These are phyloP conservation scores for Mucor indicus DNA, from an alignment of 371 early-diverging fungal genomes.

Conservation along the genomic window DNA sequence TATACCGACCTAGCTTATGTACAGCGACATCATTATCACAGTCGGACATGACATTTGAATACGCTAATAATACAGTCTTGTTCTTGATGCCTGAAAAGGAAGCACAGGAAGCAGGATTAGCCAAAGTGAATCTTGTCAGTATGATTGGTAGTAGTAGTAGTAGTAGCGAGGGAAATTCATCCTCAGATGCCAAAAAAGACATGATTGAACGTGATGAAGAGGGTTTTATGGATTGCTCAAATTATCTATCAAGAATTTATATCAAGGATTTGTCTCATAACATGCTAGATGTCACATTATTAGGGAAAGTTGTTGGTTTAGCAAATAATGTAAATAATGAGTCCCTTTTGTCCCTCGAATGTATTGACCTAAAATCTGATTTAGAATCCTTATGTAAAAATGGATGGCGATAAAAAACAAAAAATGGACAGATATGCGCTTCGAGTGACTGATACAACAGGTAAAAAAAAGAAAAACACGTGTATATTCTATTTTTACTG, in stretches of 20 bases:
- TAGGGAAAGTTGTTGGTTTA: constrained; percentile 32
- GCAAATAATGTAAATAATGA: constrained; percentile 35
- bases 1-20: background rate
- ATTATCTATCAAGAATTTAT: constrained; percentile 21
- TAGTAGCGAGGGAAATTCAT: background rate
- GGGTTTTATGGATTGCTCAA: constrained; percentile 41
- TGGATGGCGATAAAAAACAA: constrained; percentile 1
- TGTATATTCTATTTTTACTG: constrained; percentile 7
- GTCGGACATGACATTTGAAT: constrained; percentile 33
- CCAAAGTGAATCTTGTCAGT: constrained; percentile 18
- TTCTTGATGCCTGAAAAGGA: constrained; percentile 44
- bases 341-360: background rate
- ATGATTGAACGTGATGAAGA: constrained; percentile 35
- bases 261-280: constrained; percentile 26
- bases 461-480: constrained; percentile 12
- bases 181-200: constrained; percentile 11
- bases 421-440: constrained; percentile 38
- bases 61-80: constrained; percentile 24
- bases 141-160: background rate
- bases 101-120: constrained; percentile 30
- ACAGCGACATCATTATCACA: too few species aligned
- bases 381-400: constrained; percentile 29
- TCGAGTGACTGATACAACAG: constrained; percentile 30
- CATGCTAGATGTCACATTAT: constrained; percentile 41
- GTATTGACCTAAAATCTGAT: background rate